Base-by-base conservation (phyloP, 139 green algal species). In the Chlorella sorokiniana region DNA sequence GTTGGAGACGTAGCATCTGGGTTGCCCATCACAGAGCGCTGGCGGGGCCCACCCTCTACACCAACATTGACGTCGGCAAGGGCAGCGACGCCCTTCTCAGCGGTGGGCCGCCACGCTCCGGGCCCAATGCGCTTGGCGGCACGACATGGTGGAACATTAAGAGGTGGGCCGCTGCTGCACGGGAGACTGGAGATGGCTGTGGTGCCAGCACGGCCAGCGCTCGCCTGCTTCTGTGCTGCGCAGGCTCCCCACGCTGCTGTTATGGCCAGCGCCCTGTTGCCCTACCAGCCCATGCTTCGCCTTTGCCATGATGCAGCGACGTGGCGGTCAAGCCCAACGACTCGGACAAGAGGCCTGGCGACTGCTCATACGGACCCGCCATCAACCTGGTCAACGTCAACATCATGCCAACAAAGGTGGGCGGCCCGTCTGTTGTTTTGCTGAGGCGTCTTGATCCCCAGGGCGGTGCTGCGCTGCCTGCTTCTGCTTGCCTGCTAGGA, bases 41-140 rank as follows among this genome's bases (percentile, higher is more conserved):
- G 64, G 64, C 64, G 45, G 64, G 64, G 33, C 64, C 64, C 33
- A 70, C 64, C 8, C 64, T 70, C 2, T 70, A 70, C 33, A 70
- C 64, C 33, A 45, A 70, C 64, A 70, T 70, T 29, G 64, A 70
- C 25, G 33, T 22, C 16, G 64, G 64, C 18, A 70, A 22, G 16
- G 64, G 64, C 33, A 70, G 5, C 33, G 25, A 70, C 25, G 31
- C 64, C 14, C 35, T 70, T 10, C 45, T 10, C 64, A 45, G 31
- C 64, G 64, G 64, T 23, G 64, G 64, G 14, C 64, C 64, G 3
- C 20, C 33, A 14, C 11, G 33, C 33, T 70, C 33, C 1, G 64
- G 64, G 3, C 64, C 64, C 33, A 70, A 70, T 22, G 64, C 64
- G 2, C 64, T 70, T 6, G 64, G 33, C n/a, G 64, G 64, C 33